Conservation (phyloP, 2,329 filamentous ascomycete genomes). For the Monilinia laxa region DNA sequence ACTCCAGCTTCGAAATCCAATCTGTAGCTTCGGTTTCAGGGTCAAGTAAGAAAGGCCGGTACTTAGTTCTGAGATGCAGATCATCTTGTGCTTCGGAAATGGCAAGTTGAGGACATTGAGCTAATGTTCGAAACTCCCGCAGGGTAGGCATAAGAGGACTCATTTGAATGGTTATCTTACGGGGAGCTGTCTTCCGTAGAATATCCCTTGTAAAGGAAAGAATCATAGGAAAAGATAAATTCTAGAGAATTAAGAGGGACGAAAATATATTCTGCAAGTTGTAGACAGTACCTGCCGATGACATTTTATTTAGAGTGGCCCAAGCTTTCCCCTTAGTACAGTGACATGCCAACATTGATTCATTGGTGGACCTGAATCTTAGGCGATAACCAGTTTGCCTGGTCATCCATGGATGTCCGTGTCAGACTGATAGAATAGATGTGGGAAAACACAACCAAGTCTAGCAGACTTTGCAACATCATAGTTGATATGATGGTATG, state of each 20-base stretch:
- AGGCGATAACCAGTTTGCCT: no score
- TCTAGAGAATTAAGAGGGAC: neutral
- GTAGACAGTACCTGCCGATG: neutral
- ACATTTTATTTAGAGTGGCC: conserved; percentile 2
- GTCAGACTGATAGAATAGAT: no score
- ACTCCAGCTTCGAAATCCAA: conserved; percentile 57
- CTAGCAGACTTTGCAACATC: no score
- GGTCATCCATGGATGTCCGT: no score
- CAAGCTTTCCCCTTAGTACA: neutral
- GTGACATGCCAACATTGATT: conserved; percentile 5
- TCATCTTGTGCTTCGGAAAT: conserved; percentile 16
- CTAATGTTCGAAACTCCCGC: conserved; percentile 14
- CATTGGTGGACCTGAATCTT: neutral
- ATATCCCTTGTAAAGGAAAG: neutral
- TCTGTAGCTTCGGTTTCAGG: conserved; percentile 45
- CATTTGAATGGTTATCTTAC: neutral
- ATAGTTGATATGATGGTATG: no score
- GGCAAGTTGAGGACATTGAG: conserved; percentile 14
- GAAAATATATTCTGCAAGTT: neutral
- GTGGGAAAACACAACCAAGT: no score
- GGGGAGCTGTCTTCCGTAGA: neutral
- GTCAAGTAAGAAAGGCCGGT: conserved; percentile 57
- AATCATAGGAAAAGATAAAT: conserved; percentile 2
- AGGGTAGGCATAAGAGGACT: neutral
- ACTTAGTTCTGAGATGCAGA: conserved; percentile 42